A percentile compares a stretch with the other conserved stretches of the same genome.
These are phyloP conservation scores for Vigna unguiculata DNA, from an alignment of 306 rosid species.

Conservation along the genomic window DNA sequence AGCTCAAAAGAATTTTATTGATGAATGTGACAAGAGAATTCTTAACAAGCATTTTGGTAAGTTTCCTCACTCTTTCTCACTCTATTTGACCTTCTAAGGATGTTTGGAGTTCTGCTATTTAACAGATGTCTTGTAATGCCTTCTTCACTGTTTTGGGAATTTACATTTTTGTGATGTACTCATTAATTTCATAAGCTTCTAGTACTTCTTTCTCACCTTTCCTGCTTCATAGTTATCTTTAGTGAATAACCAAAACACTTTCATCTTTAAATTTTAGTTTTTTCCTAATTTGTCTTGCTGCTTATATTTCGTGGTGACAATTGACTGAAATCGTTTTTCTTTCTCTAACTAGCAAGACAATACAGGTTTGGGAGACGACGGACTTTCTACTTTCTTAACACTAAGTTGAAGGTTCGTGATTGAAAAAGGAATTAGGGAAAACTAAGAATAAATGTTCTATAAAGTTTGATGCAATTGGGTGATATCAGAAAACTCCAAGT, in stretches of 20 bases:
- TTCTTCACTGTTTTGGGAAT: too few species aligned
- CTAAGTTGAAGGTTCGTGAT: too few species aligned
- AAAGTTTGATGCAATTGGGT: too few species aligned
- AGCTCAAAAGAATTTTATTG: conserved; percentile 91
- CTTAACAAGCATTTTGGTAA: conserved; percentile 93
- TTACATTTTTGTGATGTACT: too few species aligned
- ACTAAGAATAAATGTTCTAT: too few species aligned
- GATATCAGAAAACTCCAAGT: too few species aligned
- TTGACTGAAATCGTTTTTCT: conserved; percentile 40
- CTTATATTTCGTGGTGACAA: conserved; percentile 38
- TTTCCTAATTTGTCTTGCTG: conserved; percentile 51
- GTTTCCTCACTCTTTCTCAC: conserved; percentile 11
- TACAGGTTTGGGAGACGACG: conserved; percentile 19
- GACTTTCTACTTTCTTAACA: conserved; percentile 46
- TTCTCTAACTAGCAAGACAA: conserved; percentile 56
- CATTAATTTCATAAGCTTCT: conserved; percentile 36
- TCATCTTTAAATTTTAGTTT: conserved; percentile 54
- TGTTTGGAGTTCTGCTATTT: too few species aligned
- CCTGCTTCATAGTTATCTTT: conserved; percentile 45
- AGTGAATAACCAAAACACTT: conserved; percentile 61
- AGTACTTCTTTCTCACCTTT: conserved; percentile 30
- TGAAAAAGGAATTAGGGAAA: too few species aligned
- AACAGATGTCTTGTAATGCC: too few species aligned
- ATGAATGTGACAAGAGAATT: conserved; percentile 98
- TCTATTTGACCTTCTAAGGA: conserved; percentile 13